Conservation (phyloP, 441 rosid species). For the Eutrema salsugineum region DNA sequence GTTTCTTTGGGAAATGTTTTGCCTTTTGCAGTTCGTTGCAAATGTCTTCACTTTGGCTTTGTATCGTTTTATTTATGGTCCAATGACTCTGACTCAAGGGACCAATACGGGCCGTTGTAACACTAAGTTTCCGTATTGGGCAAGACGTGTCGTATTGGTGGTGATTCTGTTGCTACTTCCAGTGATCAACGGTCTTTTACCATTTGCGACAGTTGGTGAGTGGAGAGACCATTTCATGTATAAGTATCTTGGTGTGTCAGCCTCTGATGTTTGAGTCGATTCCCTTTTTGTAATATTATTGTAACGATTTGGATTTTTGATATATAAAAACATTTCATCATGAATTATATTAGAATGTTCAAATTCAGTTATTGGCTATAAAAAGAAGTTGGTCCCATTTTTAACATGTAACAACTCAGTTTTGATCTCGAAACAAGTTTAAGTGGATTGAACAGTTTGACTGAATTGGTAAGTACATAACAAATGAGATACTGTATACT, state of each 20-base stretch:
- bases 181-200: conserved; percentile 60
- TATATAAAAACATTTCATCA: no score
- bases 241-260: neutral
- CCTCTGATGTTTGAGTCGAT: neutral
- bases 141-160: conserved; percentile 49
- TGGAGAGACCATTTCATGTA: conserved; percentile 68
- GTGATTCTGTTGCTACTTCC: conserved; percentile 49
- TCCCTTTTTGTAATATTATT: conserved; percentile 2
- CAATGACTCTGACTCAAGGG: conserved; percentile 35
- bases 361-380: no score
- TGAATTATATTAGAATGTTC: no score
- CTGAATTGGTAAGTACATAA: neutral
- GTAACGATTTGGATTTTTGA: neutral
- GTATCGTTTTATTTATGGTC: conserved; percentile 55
- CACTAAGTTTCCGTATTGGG: conserved; percentile 54
- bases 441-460: neutral
- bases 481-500: neutral
- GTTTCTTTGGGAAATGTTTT: conserved; percentile 63
- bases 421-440: neutral
- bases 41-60: conserved; percentile 39
- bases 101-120: neutral
- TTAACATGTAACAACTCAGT: neutral
- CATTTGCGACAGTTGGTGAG: conserved; percentile 63
- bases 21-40: conserved; percentile 63
- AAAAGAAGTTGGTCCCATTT: neutral